phyloP scores from a whole-genome alignment of 1,284 basidiomycete species.

The Chalciporus sp. region DNA sequence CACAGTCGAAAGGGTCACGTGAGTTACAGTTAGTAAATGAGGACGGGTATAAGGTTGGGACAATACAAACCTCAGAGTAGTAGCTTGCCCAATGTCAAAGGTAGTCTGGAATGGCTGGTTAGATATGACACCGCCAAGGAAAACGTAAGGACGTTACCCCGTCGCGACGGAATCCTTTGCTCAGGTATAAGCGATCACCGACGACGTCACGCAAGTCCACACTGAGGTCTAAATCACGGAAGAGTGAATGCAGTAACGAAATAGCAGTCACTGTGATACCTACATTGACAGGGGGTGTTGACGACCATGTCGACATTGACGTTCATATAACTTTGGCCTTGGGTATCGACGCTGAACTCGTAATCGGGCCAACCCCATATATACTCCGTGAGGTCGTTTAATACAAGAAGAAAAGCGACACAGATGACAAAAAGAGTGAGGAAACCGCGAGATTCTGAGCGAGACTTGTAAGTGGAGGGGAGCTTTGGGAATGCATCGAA shows the following conservation, averaged over 20 bases:
- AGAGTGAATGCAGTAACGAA: neutral
- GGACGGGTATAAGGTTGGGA: neutral
- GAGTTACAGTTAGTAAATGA: neutral
- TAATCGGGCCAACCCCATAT: constrained; percentile 91
- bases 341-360: constrained; percentile 81
- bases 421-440: constrained; percentile 81
- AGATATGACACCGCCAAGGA: neutral
- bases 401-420: constrained; percentile 72
- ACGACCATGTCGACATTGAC: constrained; percentile 91
- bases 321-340: constrained; percentile 64
- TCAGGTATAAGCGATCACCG: constrained; percentile 89
- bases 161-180: constrained; percentile 83
- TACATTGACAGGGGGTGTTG: constrained; percentile 91
- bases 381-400: constrained; percentile 89
- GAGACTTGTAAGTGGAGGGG: constrained; percentile 84
- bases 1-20: neutral
- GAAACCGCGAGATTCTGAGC: constrained; percentile 86
- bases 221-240: constrained; percentile 61
- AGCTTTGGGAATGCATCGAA: constrained; percentile 91
- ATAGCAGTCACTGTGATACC: constrained; percentile 36
- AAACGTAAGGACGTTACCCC: constrained; percentile 54
- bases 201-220: constrained; percentile 92
- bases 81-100: constrained; percentile 86
- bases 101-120: constrained; percentile 52
- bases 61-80: constrained; percentile 58